Conservation (phyloP, 495 filamentous ascomycete species). For the Aspergillus diversus region DNA sequence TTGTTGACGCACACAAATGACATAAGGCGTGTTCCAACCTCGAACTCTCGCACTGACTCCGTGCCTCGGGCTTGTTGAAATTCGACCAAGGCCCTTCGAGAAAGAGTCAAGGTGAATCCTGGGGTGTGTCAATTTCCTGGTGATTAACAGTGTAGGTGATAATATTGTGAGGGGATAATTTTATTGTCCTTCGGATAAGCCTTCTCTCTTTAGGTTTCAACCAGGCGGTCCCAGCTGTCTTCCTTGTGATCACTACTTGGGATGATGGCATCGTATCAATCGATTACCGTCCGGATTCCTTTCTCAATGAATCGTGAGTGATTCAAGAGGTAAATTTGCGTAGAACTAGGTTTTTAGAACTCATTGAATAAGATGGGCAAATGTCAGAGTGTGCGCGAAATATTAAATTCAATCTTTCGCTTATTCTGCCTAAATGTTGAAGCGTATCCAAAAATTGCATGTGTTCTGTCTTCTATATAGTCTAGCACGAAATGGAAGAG, state of each 20-base stretch:
- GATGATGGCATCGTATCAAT: neutral
- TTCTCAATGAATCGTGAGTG: neutral
- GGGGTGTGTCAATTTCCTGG: neutral
- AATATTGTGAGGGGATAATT: neutral
- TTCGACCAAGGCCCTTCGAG: neutral
- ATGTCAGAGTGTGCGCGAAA: no score
- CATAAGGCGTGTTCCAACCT: neutral
- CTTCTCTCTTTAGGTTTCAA: neutral
- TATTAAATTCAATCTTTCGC: no score
- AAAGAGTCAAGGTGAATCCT: neutral
- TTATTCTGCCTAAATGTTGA: no score
- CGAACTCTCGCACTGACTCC: neutral
- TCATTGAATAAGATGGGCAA: no score
- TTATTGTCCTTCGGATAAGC: neutral
- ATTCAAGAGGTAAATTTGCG: no score
- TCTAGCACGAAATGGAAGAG: no score
- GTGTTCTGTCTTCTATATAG: no score
- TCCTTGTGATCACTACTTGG: constrained; percentile 1
- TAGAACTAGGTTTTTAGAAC: no score
- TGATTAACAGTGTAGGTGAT: neutral
- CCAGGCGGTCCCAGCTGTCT: neutral
- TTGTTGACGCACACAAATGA: neutral
- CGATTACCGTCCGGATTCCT: neutral
- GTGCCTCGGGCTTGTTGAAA: neutral
- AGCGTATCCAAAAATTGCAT: no score